Evolutionary conservation across 2,329 filamentous ascomycete genomes (phyloP).

Genomic region (Penicillium olsonii): DNA sequence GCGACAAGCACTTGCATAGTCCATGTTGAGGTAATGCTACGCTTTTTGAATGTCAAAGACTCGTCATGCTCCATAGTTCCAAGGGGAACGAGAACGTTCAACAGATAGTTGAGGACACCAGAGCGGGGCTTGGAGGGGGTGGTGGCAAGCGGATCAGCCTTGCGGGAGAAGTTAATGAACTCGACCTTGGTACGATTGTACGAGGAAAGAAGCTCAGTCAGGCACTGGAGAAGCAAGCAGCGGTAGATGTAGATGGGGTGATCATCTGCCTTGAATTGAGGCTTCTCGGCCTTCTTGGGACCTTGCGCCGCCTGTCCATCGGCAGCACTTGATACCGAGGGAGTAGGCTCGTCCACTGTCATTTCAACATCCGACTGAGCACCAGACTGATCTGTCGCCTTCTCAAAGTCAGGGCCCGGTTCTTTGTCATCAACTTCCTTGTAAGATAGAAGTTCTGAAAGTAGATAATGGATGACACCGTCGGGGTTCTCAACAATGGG

Average conservation of each 20-base stretch:
- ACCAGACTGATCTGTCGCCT: slow-evolving; percentile 33
- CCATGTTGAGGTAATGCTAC: slow-evolving; percentile 77
- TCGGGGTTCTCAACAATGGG: slow-evolving; percentile 90
- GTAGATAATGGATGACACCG: slow-evolving; percentile 90
- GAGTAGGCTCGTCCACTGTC: slow-evolving; percentile 42
- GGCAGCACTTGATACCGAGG: slow-evolving; percentile 32
- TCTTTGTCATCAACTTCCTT: slow-evolving; percentile 90
- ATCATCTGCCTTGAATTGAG: slow-evolving; percentile 83
- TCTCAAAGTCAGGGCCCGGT: slow-evolving; percentile 39
- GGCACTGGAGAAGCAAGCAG: slow-evolving; percentile 88
- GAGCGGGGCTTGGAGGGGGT: slow-evolving; percentile 94
- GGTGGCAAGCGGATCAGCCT: slow-evolving; percentile 75
- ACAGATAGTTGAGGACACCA: slow-evolving; percentile 88
- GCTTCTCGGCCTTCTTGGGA: slow-evolving; percentile 68
- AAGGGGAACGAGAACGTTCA: slow-evolving; percentile 73
- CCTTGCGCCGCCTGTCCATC: slow-evolving; percentile 28
- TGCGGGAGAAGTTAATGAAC: slow-evolving; percentile 98
- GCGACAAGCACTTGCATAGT: slow-evolving; percentile 85
- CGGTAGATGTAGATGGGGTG: slow-evolving; percentile 96
- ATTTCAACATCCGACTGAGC: slow-evolving; percentile 53
- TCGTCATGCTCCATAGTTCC: slow-evolving; percentile 71
- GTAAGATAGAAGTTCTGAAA: slow-evolving; percentile 89
- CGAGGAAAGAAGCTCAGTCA: slow-evolving; percentile 85
- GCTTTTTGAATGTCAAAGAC: slow-evolving; percentile 78
- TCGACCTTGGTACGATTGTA: slow-evolving; percentile 97